Evolutionary conservation across 306 rosid species (phyloP).

Genomic region (Pterocarpus santalinus): DNA sequence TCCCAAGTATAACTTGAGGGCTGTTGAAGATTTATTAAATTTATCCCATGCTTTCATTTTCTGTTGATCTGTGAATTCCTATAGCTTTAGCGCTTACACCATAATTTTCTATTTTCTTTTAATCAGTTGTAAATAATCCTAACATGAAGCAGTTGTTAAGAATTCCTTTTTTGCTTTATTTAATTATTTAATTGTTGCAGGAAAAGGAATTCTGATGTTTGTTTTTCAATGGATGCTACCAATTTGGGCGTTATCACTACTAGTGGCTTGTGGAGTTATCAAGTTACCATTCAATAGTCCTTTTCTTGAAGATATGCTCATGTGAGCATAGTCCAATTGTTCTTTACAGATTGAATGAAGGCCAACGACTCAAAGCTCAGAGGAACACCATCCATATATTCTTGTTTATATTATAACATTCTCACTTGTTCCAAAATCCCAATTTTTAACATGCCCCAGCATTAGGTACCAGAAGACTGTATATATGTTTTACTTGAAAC

Average conservation of each 20-base stretch:
- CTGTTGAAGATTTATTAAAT: too few species aligned
- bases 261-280: slow-evolving; percentile 76
- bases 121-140: neutral
- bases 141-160: neutral
- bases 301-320: slow-evolving; percentile 70
- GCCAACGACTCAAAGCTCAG: slow-evolving; percentile 24
- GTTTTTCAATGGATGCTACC: slow-evolving; percentile 75
- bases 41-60: too few species aligned
- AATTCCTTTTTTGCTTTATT: neutral
- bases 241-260: slow-evolving; percentile 69
- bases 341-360: slow-evolving; percentile 14
- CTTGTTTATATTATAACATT: neutral
- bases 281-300: slow-evolving; percentile 74
- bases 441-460: neutral
- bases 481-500: neutral
- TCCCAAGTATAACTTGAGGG: too few species aligned
- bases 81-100: neutral
- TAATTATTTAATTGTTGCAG: slow-evolving; percentile 53
- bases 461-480: neutral
- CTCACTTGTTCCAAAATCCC: neutral
- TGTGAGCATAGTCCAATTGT: slow-evolving; percentile 53
- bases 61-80: neutral
- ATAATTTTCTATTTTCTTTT: neutral
- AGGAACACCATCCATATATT: neutral
- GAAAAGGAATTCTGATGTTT: slow-evolving; percentile 63